These are phyloP conservation scores for Ceriops decandra DNA, from an alignment of 345 rosid genomes.

Conservation along the genomic window DNA sequence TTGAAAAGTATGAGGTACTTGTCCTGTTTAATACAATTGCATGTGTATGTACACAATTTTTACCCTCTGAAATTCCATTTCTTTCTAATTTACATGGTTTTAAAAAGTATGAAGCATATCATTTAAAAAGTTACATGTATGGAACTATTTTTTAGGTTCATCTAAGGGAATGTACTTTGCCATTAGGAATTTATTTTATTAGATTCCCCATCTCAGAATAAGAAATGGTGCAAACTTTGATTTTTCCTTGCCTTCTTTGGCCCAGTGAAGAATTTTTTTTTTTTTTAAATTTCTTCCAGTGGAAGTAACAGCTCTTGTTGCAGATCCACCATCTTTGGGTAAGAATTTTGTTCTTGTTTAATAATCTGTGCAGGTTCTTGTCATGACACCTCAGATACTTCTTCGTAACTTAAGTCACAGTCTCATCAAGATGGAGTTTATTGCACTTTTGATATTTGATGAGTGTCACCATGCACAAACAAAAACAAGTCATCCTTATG, in stretches of 20 bases:
- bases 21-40: slow-evolving; percentile 2
- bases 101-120: too few relatives aligned
- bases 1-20: slow-evolving; percentile 68
- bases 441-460: slow-evolving; percentile 83
- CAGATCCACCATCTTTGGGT: slow-evolving; percentile 19
- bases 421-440: slow-evolving; percentile 80
- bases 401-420: slow-evolving; percentile 73
- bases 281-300: neutral
- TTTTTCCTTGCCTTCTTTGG: neutral
- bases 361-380: slow-evolving; percentile 64
- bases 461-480: slow-evolving; percentile 97
- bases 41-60: too few relatives aligned
- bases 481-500: slow-evolving; percentile 80
- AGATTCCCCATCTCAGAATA: neutral
- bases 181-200: too few relatives aligned
- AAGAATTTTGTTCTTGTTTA: slow-evolving; percentile 8
- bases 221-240: neutral
- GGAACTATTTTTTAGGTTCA: neutral
- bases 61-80: too few relatives aligned
- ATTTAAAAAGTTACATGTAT: neutral
- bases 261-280: neutral
- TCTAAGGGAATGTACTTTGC: neutral
- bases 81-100: too few relatives aligned
- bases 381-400: slow-evolving; percentile 84
- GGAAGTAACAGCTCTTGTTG: slow-evolving; percentile 2